A percentile compares a stretch with the other conserved stretches of the same genome.
These are phyloP conservation scores for Dalbergia cochinchinensis DNA, from an alignment of 306 rosid species.

Conservation along the genomic window DNA sequence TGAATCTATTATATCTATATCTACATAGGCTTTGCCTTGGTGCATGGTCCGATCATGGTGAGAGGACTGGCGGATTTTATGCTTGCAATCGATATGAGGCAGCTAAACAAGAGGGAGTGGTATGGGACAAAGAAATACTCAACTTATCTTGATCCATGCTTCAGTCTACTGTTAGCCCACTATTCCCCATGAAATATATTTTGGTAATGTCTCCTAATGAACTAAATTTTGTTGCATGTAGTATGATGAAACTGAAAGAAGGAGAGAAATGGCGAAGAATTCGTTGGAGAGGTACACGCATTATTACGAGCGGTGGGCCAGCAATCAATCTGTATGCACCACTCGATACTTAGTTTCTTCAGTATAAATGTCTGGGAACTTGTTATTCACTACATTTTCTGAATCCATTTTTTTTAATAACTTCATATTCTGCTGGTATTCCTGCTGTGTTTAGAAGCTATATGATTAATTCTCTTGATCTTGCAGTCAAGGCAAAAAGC, in stretches of 20 bases:
- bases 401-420: neutral
- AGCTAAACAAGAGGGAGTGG: conserved; percentile 76
- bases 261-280: conserved; percentile 99
- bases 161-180: conserved; percentile 17
- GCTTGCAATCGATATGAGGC: conserved; percentile 75
- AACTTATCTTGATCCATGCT: conserved; percentile 32
- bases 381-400: conserved; percentile 18
- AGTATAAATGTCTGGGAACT: conserved; percentile 5
- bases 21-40: conserved; percentile 84
- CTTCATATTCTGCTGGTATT: conserved; percentile 24
- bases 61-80: conserved; percentile 74
- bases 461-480: conserved; percentile 27
- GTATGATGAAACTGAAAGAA: conserved; percentile 82
- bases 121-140: conserved; percentile 41
- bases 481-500: conserved; percentile 97
- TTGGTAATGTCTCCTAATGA: conserved; percentile 40
- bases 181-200: neutral
- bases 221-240: conserved; percentile 44
- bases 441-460: neutral
- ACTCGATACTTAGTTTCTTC: conserved; percentile 31
- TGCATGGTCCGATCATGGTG: conserved; percentile 77
- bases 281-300: conserved; percentile 98
- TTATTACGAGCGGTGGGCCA: conserved; percentile 99
- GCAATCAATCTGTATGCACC: conserved; percentile 86
- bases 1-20: conserved; percentile 37